Evolutionary conservation across 208 protist species (phyloP).

Genomic region (Crithidia expoeki): DNA sequence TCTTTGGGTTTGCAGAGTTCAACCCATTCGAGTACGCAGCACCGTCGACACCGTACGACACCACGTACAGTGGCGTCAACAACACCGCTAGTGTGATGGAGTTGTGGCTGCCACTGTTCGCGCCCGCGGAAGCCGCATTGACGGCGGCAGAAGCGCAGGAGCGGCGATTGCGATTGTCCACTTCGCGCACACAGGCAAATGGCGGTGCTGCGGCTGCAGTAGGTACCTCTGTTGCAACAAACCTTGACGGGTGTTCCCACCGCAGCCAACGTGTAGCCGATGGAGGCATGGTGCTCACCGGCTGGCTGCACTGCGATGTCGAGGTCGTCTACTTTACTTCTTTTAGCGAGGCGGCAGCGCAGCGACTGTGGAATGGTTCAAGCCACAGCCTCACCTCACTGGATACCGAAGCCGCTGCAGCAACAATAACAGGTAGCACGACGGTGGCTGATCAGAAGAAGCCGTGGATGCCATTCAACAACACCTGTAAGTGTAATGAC

Average conservation of each 20-base stretch:
- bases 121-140: neutral
- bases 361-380: conserved; percentile 34
- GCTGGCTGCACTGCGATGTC: conserved; percentile 63
- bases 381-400: conserved; percentile 24
- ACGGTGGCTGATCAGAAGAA: too few species aligned
- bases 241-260: neutral
- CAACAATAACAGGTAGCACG: neutral
- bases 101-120: conserved; percentile 59
- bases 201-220: neutral
- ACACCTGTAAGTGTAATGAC: too few species aligned
- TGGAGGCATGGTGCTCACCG: conserved; percentile 18
- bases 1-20: conserved; percentile 52
- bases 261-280: neutral
- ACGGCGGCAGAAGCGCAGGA: conserved; percentile 13
- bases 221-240: neutral
- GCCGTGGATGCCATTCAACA: neutral
- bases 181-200: neutral
- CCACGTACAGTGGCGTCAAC: too few species aligned
- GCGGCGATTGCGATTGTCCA: neutral
- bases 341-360: conserved; percentile 18
- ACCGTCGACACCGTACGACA: too few species aligned
- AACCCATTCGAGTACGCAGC: conserved; percentile 26
- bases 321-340: conserved; percentile 22
- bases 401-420: neutral
- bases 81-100: conserved; percentile 30